Percentiles rank a stretch among this genome's conserved stretches.
These are phyloP conservation scores for Trichopus zeylanicus DNA, from an alignment of 116 monocot genomes.

Conservation along the genomic window DNA sequence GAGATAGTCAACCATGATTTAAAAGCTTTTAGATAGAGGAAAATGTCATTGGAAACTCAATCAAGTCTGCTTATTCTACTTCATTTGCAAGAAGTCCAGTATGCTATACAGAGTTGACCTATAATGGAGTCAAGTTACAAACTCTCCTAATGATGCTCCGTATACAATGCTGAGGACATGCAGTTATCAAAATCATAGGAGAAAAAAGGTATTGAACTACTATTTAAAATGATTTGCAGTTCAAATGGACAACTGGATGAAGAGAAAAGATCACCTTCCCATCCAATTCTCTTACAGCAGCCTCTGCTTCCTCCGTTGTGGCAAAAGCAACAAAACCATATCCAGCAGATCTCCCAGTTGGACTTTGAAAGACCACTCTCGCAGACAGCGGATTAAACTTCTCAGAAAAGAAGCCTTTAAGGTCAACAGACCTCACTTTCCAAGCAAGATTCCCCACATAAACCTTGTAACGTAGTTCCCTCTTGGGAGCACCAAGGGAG, in stretches of 20 bases:
- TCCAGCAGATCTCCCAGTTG: constrained; percentile 63
- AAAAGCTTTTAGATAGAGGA: no score
- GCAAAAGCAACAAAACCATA: constrained; percentile 89
- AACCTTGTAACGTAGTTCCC: constrained; percentile 39
- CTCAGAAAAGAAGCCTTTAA: constrained; percentile 58
- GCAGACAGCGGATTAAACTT: constrained; percentile 59
- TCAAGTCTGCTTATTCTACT: no score
- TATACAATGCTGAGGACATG: no score
- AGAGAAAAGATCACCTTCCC: constrained; percentile 50
- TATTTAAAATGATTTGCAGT: no score
- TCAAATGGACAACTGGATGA: background rate
- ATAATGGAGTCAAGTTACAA: no score
- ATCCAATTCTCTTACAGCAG: constrained; percentile 71
- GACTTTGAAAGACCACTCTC: constrained; percentile 63
- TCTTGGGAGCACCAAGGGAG: constrained; percentile 8
- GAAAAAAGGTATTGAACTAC: no score
- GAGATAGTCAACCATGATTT: no score
- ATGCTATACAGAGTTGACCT: no score
- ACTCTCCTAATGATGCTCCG: no score
- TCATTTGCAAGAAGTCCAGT: no score
- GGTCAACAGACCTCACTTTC: constrained; percentile 72
- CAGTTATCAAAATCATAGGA: no score
- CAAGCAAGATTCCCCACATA: constrained; percentile 85
- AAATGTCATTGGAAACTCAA: no score
- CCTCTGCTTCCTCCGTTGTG: constrained; percentile 72